Conservation (phyloP, 805 yeast species). For the Suhomyces prunicola region DNA sequence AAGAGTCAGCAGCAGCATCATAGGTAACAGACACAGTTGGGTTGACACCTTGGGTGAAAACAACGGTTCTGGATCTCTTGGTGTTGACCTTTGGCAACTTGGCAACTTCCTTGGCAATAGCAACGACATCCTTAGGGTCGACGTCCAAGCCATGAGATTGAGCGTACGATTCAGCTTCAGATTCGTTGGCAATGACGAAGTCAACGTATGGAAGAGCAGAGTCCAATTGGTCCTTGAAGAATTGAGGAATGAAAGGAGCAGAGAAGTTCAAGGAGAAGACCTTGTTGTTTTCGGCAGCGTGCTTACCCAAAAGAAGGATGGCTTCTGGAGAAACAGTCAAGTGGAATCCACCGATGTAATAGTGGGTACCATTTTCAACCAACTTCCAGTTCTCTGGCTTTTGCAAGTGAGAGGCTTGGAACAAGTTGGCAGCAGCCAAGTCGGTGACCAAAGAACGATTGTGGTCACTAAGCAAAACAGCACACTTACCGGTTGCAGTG, state of each 20-base stretch:
- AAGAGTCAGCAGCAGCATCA: conserved; percentile 45
- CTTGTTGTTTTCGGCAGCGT: conserved; percentile 82
- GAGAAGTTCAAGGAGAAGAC: conserved; percentile 80
- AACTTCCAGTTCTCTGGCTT: conserved; percentile 85
- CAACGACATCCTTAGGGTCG: conserved; percentile 55
- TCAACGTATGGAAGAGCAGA: conserved; percentile 82
- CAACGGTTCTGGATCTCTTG: conserved; percentile 72
- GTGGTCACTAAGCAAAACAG: conserved; percentile 84
- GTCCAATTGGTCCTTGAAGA: conserved; percentile 90
- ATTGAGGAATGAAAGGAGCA: conserved; percentile 95
- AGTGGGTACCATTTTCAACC: conserved; percentile 77
- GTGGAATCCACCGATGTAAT: conserved; percentile 98
- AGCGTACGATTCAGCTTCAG: conserved; percentile 94
- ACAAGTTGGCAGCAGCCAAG: conserved; percentile 96
- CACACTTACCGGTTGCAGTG: conserved; percentile 94
- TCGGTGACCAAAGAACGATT: conserved; percentile 94
- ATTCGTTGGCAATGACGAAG: conserved; percentile 89
- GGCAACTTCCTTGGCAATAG: conserved; percentile 82
- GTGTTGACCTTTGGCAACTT: conserved; percentile 70
- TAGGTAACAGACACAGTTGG: conserved; percentile 78
- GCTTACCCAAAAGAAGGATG: conserved; percentile 82
- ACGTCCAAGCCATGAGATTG: conserved; percentile 66
- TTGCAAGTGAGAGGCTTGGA: conserved; percentile 83
- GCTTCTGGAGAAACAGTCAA: conserved; percentile 97
- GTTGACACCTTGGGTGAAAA: conserved; percentile 93